phyloP scores from a whole-genome alignment of 1,284 basidiomycete genomes.

The Cryptococcus deneoformans region DNA sequence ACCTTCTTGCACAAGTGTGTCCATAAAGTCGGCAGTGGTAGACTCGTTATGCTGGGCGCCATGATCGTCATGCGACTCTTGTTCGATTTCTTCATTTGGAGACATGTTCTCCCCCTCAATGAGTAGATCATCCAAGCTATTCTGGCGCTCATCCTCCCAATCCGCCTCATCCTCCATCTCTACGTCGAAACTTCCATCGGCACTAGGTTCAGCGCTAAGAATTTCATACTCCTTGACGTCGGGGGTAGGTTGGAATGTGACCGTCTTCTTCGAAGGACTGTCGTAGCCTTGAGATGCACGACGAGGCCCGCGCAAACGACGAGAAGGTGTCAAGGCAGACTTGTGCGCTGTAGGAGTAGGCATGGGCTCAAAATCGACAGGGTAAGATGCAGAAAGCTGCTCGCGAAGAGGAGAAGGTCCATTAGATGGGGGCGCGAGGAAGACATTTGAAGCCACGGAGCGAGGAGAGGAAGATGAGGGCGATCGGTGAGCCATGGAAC shows the following conservation, averaged over 20 bases:
- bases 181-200: constrained; percentile 51
- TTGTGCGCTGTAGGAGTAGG: constrained; percentile 51
- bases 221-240: constrained; percentile 84
- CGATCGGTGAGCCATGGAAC: constrained; percentile 21
- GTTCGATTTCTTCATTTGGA: not conserved
- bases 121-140: constrained; percentile 24
- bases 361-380: constrained; percentile 10
- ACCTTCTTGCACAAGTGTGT: constrained; percentile 47
- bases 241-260: constrained; percentile 79
- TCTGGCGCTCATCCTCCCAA: constrained; percentile 28
- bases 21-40: constrained; percentile 49
- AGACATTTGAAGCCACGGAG: constrained; percentile 6
- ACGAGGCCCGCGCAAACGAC: constrained; percentile 77
- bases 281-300: constrained; percentile 34
- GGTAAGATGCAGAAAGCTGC: constrained; percentile 6
- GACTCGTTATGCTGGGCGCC: constrained; percentile 21
- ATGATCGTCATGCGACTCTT: not conserved
- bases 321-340: constrained; percentile 70
- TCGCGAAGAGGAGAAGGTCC: constrained; percentile 33
- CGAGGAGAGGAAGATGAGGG: constrained; percentile 35
- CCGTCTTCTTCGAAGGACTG: constrained; percentile 63
- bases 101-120: constrained; percentile 1
- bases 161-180: constrained; percentile 52
- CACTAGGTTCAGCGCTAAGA: constrained; percentile 57
- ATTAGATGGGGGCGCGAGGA: constrained; percentile 1